phyloP scores from a whole-genome alignment of 179 eudicot genomes.

The Carnegiea gigantea region DNA sequence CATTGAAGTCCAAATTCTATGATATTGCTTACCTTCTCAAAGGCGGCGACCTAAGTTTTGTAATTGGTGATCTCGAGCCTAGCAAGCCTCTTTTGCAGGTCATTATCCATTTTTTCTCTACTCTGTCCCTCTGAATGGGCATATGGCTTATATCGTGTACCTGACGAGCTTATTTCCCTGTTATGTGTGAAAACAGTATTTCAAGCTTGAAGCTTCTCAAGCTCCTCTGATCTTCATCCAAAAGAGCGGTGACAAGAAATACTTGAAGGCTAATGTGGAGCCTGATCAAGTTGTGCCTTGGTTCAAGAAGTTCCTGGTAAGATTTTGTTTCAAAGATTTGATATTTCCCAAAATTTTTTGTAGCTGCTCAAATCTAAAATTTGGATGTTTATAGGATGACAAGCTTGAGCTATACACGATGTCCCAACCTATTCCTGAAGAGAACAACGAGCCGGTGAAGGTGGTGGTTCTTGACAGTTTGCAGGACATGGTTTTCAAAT shows the following conservation, averaged over 20 bases:
- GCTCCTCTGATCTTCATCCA: conserved; percentile 59
- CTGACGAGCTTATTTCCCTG: background rate
- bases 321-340: background rate
- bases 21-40: conserved; percentile 70
- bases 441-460: conserved; percentile 78
- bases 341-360: background rate
- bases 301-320: conserved; percentile 70
- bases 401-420: conserved; percentile 45
- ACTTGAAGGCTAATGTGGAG: conserved; percentile 56
- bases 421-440: conserved; percentile 77
- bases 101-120: background rate
- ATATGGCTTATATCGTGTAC: background rate
- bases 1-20: conserved; percentile 58
- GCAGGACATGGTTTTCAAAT: conserved; percentile 59
- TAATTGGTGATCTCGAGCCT: conserved; percentile 67
- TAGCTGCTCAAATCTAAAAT: background rate
- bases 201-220: conserved; percentile 49
- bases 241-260: conserved; percentile 55
- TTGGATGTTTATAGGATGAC: conserved; percentile 51
- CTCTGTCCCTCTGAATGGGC: no score
- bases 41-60: conserved; percentile 63
- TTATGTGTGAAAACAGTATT: conserved; percentile 42
- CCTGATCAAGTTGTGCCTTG: conserved; percentile 58
- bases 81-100: conserved; percentile 77
- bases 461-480: conserved; percentile 71